Base-by-base conservation (phyloP, 768 basidiomycete species). In the Tricholoma bakamatsutake region DNA sequence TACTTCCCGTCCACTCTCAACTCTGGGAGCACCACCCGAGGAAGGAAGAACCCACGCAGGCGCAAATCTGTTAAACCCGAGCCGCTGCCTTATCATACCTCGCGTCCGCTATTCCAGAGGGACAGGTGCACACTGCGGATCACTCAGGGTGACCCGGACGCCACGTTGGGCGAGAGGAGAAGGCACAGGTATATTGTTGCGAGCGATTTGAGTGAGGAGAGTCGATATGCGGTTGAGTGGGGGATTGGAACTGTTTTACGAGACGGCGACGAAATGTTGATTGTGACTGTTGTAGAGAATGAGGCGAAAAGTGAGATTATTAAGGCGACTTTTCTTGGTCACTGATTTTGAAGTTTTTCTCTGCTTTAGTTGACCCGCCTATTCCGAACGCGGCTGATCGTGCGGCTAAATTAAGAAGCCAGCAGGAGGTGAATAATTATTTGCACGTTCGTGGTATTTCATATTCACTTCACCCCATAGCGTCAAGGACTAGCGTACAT, bases 171-270 rank as follows among this genome's bases (percentile, higher is more conserved):
- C 43, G 75, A 69, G 17, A 76, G 83, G 6, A 81, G 81, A 66
- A 78, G 81, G 59, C 77, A 82, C 60, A 79, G 81, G 57, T 99
- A 98, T 69, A 77, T 97, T 10, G 87, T 98, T 18, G 90, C 94
- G 5, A 97, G 93, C 65, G 97, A 99, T 79, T 68, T 98, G 63
- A 93, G 90, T 57, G 92, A 97, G 61, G 96, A 99, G 73, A 88
- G 85, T 69, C 78, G 88, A 33, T 99, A 95, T 69, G 97, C 97
- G 0, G 83, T 98, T 5, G 95, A 98, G 69, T 99, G 96, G 97
- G 93, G 90, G 9, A 95, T 98, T 53, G 96, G 95, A 2, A 98
- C 96, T 0, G 96, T 98, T 2, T 73, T 97, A 57, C 75, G 94
- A 58, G 94, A 98, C 70, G 96, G 96, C 2, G 97, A 99, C 64